A percentile compares a stretch with the other conserved stretches of the same genome.
Evolutionary conservation across 139 green algal genomes (phyloP).

Genomic region (Eudorina sp.): DNA sequence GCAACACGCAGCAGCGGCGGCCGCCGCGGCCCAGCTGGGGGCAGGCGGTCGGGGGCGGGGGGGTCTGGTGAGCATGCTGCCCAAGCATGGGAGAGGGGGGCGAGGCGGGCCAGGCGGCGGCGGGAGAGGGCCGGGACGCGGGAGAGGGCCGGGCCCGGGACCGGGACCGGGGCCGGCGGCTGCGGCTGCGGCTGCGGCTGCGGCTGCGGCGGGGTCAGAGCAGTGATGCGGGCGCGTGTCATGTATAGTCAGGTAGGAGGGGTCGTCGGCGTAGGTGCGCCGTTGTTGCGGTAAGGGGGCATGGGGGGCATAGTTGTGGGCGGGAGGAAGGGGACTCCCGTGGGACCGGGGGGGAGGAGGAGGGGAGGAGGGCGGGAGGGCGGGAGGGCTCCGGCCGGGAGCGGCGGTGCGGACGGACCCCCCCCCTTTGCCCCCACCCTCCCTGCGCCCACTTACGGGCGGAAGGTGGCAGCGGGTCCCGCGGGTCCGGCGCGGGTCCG

Average conservation of each 20-base stretch:
- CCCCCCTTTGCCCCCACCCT: no score
- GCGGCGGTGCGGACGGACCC: no score
- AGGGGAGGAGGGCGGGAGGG: no score
- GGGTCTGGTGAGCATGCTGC: slow-evolving; percentile 24
- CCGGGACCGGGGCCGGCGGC: neutral
- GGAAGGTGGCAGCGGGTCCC: no score
- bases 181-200: neutral
- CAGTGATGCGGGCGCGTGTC: neutral
- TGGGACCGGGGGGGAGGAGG: no score
- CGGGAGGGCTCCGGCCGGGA: no score
- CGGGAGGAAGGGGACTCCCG: no score
- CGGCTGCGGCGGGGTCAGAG: neutral
- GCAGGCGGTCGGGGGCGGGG: neutral
- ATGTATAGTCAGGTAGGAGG: neutral
- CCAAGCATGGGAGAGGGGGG: slow-evolving; percentile 9
- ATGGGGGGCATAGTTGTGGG: no score
- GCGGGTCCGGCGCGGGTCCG: no score
- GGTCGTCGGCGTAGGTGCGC: no score
- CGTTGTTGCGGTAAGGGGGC: no score
- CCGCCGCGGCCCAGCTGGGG: neutral
- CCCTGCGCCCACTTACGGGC: no score
- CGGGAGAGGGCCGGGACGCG: neutral
- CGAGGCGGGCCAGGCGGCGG: neutral
- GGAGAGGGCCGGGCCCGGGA: neutral
- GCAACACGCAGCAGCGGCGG: slow-evolving; percentile 13